Evolutionary conservation across 2,329 filamentous ascomycete genomes (phyloP).

Genomic region (Phoma sp.): DNA sequence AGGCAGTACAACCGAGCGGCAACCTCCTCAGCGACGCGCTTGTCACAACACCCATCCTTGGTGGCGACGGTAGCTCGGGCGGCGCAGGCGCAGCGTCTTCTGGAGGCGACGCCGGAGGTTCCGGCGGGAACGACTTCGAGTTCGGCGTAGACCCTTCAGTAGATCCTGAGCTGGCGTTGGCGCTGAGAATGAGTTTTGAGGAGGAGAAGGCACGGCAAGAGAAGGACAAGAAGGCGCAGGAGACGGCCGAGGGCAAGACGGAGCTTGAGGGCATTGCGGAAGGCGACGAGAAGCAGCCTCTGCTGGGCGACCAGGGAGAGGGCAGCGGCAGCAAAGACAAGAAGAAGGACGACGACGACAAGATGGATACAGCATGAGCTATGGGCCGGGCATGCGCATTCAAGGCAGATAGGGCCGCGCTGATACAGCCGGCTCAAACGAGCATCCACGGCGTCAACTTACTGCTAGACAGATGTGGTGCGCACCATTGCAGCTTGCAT

Average conservation of each 20-base stretch:
- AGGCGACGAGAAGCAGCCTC: conserved; percentile 65
- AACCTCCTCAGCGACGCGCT: conserved; percentile 93
- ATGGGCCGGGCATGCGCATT: background rate
- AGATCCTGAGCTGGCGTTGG: conserved; percentile 92
- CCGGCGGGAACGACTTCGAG: conserved; percentile 72
- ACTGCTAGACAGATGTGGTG: conserved; percentile 32
- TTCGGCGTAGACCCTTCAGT: conserved; percentile 90
- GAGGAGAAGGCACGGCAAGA: conserved; percentile 96
- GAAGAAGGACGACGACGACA: conserved; percentile 67
- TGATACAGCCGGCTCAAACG: conserved; percentile 14
- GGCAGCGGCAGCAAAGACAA: conserved; percentile 64
- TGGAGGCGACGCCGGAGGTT: conserved; percentile 59
- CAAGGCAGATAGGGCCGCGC: conserved; percentile 2
- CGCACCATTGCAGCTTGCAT: conserved; percentile 23
- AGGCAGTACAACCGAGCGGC: conserved; percentile 86
- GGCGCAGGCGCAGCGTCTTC: conserved; percentile 60
- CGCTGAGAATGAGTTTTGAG: conserved; percentile 96
- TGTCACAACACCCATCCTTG: conserved; percentile 85
- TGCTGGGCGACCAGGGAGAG: conserved; percentile 69
- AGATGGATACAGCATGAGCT: conserved; percentile 88
- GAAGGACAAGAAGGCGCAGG: conserved; percentile 78
- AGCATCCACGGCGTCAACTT: conserved; percentile 38
- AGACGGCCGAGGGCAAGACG: conserved; percentile 73
- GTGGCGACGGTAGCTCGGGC: conserved; percentile 74
- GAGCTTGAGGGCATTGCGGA: conserved; percentile 82